These are phyloP conservation scores for Chaetomiaceae sp. DNA, from an alignment of 2,329 filamentous ascomycete species.

Conservation along the genomic window DNA sequence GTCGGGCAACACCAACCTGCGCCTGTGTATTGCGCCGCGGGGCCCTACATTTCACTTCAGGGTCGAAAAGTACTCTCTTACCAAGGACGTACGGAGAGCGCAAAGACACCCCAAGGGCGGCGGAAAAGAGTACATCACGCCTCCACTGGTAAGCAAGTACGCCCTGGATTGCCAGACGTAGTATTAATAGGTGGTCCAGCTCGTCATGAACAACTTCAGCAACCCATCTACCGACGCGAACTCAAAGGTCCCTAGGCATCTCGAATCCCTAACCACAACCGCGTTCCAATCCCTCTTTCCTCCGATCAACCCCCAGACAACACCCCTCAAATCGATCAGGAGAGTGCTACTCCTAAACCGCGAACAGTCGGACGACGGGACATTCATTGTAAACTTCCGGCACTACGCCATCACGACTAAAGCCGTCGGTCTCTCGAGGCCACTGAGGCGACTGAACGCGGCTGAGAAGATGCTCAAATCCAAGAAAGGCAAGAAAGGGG, in stretches of 20 bases:
- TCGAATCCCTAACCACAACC: slow-evolving; percentile 87
- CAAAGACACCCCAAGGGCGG: slow-evolving; percentile 78
- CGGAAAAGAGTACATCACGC: slow-evolving; percentile 78
- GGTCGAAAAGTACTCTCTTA: slow-evolving; percentile 90
- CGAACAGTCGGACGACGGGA: slow-evolving; percentile 59
- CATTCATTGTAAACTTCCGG: slow-evolving; percentile 79
- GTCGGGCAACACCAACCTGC: slow-evolving; percentile 86
- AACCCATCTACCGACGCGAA: slow-evolving; percentile 57
- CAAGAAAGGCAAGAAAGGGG: slow-evolving; percentile 61
- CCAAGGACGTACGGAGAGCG: slow-evolving; percentile 81
- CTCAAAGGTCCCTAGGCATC: slow-evolving; percentile 80
- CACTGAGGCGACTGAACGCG: slow-evolving; percentile 76
- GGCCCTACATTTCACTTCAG: slow-evolving; percentile 92
- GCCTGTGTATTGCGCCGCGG: slow-evolving; percentile 79
- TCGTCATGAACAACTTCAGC: slow-evolving; percentile 98
- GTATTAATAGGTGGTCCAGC: slow-evolving; percentile 41
- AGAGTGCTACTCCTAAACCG: slow-evolving; percentile 87
- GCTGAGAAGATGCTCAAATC: slow-evolving; percentile 71
- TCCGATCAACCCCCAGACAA: slow-evolving; percentile 87
- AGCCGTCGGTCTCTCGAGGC: slow-evolving; percentile 76
- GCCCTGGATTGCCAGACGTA: background rate
- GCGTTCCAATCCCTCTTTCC: slow-evolving; percentile 96
- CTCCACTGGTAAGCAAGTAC: slow-evolving; percentile 62
- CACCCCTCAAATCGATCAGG: slow-evolving; percentile 86
- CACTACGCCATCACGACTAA: slow-evolving; percentile 96